Conservation (phyloP, 1,284 basidiomycete genomes). For the Inonotus hispidus region DNA sequence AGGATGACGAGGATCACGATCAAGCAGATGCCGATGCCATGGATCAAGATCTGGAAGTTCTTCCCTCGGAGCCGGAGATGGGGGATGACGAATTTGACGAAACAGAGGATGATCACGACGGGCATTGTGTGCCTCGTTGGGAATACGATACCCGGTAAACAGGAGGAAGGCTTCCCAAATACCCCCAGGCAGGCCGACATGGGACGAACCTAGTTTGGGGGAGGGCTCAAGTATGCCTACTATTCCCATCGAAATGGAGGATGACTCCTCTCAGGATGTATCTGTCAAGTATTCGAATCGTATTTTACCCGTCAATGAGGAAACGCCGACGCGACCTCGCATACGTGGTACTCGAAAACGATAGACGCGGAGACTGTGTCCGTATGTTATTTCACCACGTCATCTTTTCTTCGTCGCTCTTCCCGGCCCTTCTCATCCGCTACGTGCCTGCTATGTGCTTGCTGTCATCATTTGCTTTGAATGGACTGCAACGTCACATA, state of each 20-base stretch:
- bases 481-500: not conserved
- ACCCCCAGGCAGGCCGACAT: not conserved
- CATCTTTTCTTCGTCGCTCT: not conserved
- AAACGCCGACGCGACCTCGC: slow-evolving; percentile 18
- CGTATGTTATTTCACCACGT: not conserved
- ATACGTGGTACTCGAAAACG: slow-evolving; percentile 13
- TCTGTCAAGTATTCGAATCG: slow-evolving; percentile 1
- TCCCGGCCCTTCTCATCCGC: slow-evolving; percentile 1
- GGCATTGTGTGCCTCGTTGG: not conserved
- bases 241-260: slow-evolving; percentile 5
- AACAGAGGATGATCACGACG: slow-evolving; percentile 30
- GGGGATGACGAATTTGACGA: slow-evolving; percentile 38
- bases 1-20: slow-evolving; percentile 45
- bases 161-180: slow-evolving; percentile 9
- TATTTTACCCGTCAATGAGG: slow-evolving; percentile 14
- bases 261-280: slow-evolving; percentile 1
- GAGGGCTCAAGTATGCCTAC: slow-evolving; percentile 2
- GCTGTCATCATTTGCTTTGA: slow-evolving; percentile 7
- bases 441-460: not conserved
- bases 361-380: not conserved
- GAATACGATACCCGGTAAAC: slow-evolving; percentile 15
- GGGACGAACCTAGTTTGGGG: not conserved
- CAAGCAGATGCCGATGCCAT: slow-evolving; percentile 60
- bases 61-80: slow-evolving; percentile 45
- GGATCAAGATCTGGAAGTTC: slow-evolving; percentile 56